These are phyloP conservation scores for Musa troglodytarum DNA, from an alignment of 176 grass and related monocot genomes.

Conservation along the genomic window DNA sequence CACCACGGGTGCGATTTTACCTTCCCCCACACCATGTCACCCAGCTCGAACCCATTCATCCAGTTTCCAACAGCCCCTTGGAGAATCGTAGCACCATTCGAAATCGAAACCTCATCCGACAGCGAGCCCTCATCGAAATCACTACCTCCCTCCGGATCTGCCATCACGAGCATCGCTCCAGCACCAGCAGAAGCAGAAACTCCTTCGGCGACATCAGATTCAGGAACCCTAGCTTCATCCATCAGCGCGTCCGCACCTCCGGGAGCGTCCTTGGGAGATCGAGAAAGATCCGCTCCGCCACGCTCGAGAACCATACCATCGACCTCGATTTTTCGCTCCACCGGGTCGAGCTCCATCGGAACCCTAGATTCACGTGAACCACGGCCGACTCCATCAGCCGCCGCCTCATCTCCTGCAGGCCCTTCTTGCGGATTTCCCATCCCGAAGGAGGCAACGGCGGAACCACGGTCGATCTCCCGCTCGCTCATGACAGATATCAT, in stretches of 20 bases:
- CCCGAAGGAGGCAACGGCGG: not conserved
- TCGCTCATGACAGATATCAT: constrained; percentile 15
- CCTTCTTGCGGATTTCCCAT: not conserved
- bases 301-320: not conserved
- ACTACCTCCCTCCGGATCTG: not conserved
- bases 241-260: not conserved
- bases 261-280: not conserved
- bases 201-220: too few relatives aligned
- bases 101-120: not conserved
- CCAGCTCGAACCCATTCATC: constrained; percentile 35
- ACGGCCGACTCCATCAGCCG: not conserved
- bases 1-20: constrained; percentile 99
- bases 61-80: constrained; percentile 9
- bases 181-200: not conserved
- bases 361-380: not conserved
- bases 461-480: not conserved
- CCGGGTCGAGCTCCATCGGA: not conserved
- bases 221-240: not conserved
- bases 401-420: not conserved
- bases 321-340: not conserved
- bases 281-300: not conserved
- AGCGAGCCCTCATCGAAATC: not conserved
- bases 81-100: constrained; percentile 11
- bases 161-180: not conserved
- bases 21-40: constrained; percentile 96